These are phyloP conservation scores for Parietichytrium sp. DNA, from an alignment of 108 stramenopile species.

Conservation along the genomic window DNA sequence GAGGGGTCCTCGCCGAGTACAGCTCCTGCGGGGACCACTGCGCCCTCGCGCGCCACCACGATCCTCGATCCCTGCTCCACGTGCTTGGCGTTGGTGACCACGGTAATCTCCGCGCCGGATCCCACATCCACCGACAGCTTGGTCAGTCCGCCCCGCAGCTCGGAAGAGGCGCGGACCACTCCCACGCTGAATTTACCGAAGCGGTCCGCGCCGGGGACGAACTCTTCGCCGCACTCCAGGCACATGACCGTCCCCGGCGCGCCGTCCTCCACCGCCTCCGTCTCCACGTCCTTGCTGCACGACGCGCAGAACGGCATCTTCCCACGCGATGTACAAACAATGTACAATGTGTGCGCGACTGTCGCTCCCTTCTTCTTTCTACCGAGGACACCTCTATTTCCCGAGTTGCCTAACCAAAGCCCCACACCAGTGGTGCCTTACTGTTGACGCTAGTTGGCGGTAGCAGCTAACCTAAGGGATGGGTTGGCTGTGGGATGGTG, in stretches of 20 bases:
- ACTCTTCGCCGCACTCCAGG: constrained; percentile 39
- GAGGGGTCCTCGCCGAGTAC: constrained; percentile 54
- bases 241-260: not conserved
- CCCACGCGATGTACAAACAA: too few relatives aligned
- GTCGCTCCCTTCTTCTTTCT: too few relatives aligned
- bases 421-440: too few relatives aligned
- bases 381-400: too few relatives aligned
- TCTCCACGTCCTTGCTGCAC: not conserved
- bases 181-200: not conserved
- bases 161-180: not conserved
- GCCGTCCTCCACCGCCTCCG: constrained; percentile 17
- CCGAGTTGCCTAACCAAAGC: too few relatives aligned
- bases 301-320: constrained; percentile 2
- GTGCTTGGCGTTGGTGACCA: constrained; percentile 45
- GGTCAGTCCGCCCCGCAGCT: not conserved
- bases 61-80: not conserved
- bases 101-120: not conserved
- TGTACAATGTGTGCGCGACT: too few relatives aligned
- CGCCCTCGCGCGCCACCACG: constrained; percentile 30
- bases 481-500: too few relatives aligned
- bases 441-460: too few relatives aligned
- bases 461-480: too few relatives aligned
- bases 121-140: not conserved
- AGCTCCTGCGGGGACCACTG: constrained; percentile 16
- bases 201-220: not conserved